Conservation (phyloP, 352 stramenopile species). For the Phytophthora foliorum region DNA sequence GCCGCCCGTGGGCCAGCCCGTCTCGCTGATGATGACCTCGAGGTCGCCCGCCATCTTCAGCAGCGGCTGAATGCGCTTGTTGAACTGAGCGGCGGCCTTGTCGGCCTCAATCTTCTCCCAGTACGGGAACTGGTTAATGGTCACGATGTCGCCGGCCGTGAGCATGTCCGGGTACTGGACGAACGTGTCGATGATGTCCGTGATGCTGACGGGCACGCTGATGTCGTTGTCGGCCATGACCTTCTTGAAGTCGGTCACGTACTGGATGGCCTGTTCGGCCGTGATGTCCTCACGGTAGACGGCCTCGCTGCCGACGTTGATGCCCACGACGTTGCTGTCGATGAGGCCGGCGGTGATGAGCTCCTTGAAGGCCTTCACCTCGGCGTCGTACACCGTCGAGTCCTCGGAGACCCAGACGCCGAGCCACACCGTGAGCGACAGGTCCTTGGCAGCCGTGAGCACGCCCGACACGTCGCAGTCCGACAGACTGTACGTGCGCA, state of each 20-base stretch:
- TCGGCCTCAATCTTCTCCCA: conserved; percentile 75
- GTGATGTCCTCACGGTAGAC: conserved; percentile 86
- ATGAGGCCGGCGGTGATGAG: conserved; percentile 69
- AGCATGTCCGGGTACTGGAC: conserved; percentile 82
- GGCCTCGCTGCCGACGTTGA: conserved; percentile 87
- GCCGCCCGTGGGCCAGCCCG: conserved; percentile 79
- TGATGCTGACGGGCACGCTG: conserved; percentile 74
- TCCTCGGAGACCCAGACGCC: conserved; percentile 86
- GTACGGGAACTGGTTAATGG: conserved; percentile 89
- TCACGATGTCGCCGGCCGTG: conserved; percentile 80
- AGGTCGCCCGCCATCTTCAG: conserved; percentile 71
- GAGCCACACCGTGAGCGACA: conserved; percentile 81
- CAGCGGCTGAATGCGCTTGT: conserved; percentile 76
- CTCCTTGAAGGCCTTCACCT: conserved; percentile 71
- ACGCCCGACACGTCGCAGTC: conserved; percentile 83
- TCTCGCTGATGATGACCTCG: conserved; percentile 87
- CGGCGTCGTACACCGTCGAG: conserved; percentile 67
- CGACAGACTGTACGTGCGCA: conserved; percentile 84
- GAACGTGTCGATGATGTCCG: conserved; percentile 86
- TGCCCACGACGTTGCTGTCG: conserved; percentile 83
- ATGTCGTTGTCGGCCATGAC: conserved; percentile 70
- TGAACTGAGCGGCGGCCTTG: conserved; percentile 76
- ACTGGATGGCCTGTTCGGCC: conserved; percentile 70
- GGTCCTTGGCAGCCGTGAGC: conserved; percentile 72
- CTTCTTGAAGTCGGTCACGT: conserved; percentile 81